Conservation (phyloP, 495 filamentous ascomycete species). For the Glarea lozoyensis region DNA sequence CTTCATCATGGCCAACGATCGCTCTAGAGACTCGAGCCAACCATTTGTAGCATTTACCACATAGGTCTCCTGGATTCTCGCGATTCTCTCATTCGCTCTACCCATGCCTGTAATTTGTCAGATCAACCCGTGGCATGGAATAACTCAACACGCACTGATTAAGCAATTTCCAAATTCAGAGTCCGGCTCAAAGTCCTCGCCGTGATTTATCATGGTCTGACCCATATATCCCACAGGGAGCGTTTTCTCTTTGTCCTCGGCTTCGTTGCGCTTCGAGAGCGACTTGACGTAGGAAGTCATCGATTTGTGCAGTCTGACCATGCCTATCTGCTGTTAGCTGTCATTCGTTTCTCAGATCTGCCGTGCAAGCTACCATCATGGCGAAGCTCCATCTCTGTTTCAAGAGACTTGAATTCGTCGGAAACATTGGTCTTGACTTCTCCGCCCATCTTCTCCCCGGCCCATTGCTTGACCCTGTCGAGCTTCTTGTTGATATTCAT, state of each 20-base stretch:
- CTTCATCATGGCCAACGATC: conserved; percentile 90
- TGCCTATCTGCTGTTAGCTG: conserved; percentile 48
- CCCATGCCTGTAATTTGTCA: conserved; percentile 52
- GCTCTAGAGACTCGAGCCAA: conserved; percentile 88
- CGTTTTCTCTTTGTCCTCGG: conserved; percentile 69
- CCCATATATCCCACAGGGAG: conserved; percentile 76
- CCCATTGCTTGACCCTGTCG: conserved; percentile 97
- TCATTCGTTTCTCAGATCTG: background rate
- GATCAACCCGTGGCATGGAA: background rate
- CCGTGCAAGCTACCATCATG: conserved; percentile 62
- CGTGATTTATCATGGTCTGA: conserved; percentile 80
- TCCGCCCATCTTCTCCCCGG: conserved; percentile 90
- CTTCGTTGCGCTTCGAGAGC: conserved; percentile 75
- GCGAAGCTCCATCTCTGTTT: conserved; percentile 85
- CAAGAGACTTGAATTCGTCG: conserved; percentile 88
- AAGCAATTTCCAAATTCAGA: conserved; percentile 92
- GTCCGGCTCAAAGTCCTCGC: conserved; percentile 86
- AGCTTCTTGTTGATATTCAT: conserved; percentile 98
- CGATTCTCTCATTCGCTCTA: conserved; percentile 79
- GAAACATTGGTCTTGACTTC: conserved; percentile 83
- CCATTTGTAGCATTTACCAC: conserved; percentile 70
- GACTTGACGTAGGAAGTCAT: conserved; percentile 88
- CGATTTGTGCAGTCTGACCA: conserved; percentile 85
- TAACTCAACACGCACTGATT: conserved; percentile 47
- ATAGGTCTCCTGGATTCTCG: conserved; percentile 79